Base-by-base conservation (phyloP, 176 grass and related monocot species). In the Phyllostachys edulis region DNA sequence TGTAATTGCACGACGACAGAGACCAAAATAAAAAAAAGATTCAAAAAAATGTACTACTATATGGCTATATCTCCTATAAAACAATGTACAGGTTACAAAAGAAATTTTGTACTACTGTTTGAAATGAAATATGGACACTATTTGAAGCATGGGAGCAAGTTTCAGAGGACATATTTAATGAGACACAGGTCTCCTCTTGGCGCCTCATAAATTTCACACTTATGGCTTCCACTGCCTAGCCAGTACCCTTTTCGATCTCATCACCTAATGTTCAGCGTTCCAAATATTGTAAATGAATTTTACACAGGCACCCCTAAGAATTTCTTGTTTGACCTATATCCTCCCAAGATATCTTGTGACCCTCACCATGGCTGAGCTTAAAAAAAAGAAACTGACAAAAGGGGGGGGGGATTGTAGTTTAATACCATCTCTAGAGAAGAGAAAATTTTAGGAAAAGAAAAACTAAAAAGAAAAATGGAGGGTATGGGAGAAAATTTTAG, bases 161-260 rank as follows among this genome's bases (percentile, higher is more conserved):
- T 78, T 67, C 79, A 73, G 50, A 52, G 79, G 4, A 21, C 50
- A 67, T 57, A 83, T 79, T 90, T 50, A 90, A 90, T 87, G 80
- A 9, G 21, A 75, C 64, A 49, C 79, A 86, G 72, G 59, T 21
- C 16, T 83, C 66, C 36, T 45, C 85, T 67, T 81, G 61, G 47
- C 36, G 49, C 63, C 62, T 60, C 80, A 87, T 90, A 83, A 90
- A 87, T 90, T 73, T 82, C 79, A 73, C 79, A 90, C 39, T 90
- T 78, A 90, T 82, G 83, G 83, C 83, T 65, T 77, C 27, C 73
- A 27, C 73, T 79, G 88, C 67, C 63, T 49, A 26, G 29, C 20
- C n/a, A 64, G 84, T 71, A 56, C 49, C 38, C 11, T 54, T 76
- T 85, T 81, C 42, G 20, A 77, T 77, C 73, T 56, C 66, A 41